Evolutionary conservation across 139 green algal genomes (phyloP).

Genomic region (Pleodorina starrii): DNA sequence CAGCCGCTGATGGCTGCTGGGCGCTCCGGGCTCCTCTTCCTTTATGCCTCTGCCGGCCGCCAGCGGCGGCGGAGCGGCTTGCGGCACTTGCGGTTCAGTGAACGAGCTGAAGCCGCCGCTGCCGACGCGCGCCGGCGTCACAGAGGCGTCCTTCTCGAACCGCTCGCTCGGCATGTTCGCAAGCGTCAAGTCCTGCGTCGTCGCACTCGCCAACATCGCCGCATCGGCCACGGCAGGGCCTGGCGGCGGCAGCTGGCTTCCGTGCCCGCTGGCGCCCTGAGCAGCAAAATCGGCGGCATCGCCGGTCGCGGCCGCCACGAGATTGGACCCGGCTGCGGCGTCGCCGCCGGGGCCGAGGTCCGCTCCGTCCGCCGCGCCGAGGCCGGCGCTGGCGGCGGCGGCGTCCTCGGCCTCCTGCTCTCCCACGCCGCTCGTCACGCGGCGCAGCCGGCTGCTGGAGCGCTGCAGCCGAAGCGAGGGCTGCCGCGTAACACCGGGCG

Average conservation of each 20-base stretch:
- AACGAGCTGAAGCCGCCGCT: constrained; percentile 17
- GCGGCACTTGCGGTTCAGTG: neutral
- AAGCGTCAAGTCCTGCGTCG: neutral
- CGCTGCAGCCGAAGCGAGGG: neutral
- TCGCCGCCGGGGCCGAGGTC: neutral
- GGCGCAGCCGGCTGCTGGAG: constrained; percentile 8
- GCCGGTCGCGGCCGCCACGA: neutral
- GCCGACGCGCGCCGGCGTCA: neutral
- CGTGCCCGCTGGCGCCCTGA: neutral
- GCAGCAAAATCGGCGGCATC: neutral
- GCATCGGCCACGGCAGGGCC: too few species aligned
- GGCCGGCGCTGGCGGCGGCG: neutral
- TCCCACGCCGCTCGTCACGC: constrained; percentile 8
- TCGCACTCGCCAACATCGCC: neutral
- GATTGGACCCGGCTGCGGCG: too few species aligned
- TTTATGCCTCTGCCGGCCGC: neutral
- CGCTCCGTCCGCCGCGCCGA: neutral
- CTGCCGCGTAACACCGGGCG: neutral
- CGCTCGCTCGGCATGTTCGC: constrained; percentile 8
- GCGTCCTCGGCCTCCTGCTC: neutral
- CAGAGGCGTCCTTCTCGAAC: neutral
- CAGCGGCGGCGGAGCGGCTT: neutral
- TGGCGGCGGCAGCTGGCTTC: neutral
- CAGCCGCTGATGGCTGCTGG: too few species aligned
- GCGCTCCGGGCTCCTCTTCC: neutral